Conservation (phyloP, 441 rosid species). For the Brassica hybrid region DNA sequence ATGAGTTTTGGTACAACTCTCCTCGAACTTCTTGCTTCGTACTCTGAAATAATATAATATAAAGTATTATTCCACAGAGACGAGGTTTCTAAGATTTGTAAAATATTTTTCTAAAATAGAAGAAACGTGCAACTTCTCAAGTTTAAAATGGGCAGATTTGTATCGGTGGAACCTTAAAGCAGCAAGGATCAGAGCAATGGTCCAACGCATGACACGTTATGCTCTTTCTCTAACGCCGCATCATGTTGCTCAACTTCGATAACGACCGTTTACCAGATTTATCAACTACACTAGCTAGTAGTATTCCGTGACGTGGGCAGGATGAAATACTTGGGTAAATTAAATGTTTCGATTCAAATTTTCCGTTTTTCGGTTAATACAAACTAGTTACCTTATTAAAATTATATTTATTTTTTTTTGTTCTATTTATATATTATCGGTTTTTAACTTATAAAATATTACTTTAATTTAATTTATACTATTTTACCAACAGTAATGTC, state of each 20-base stretch:
- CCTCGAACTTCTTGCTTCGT: background rate
- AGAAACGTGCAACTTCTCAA: constrained; percentile 29
- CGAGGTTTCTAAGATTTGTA: background rate
- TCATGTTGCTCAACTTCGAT: constrained; percentile 28
- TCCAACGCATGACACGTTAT: constrained; percentile 35
- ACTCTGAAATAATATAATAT: background rate
- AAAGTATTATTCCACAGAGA: background rate
- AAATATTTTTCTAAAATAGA: background rate
- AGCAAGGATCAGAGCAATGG: constrained; percentile 34
- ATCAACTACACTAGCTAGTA: background rate
- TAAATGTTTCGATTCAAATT: too few relatives aligned
- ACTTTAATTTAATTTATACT: too few relatives aligned
- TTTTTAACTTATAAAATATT: too few relatives aligned
- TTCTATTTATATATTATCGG: too few relatives aligned
- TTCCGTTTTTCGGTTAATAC: too few relatives aligned
- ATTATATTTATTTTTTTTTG: too few relatives aligned
- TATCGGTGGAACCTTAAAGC: constrained; percentile 28
- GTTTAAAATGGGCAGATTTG: constrained; percentile 18
- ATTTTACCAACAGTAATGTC: too few relatives aligned
- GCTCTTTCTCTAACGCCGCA: constrained; percentile 20
- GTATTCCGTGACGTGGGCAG: too few relatives aligned
- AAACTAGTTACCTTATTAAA: too few relatives aligned
- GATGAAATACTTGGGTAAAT: too few relatives aligned
- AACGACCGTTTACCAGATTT: constrained; percentile 10
- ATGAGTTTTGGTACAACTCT: constrained; percentile 17